phyloP scores from a whole-genome alignment of 163 green algal genomes.

The Picocystis sp. region DNA sequence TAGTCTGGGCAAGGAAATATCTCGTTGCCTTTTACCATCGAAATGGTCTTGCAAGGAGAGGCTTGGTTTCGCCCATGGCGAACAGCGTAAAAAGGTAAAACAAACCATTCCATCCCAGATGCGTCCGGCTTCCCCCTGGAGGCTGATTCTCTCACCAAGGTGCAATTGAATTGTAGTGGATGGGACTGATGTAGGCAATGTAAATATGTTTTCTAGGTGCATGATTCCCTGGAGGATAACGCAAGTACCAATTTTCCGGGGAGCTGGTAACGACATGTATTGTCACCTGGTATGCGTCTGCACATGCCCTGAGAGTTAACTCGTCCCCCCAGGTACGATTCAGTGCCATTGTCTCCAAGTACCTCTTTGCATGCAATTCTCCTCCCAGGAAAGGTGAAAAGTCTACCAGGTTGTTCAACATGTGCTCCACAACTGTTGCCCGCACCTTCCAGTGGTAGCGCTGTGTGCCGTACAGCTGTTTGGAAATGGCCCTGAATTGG shows the following conservation, averaged over 20 bases:
- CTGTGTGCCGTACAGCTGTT: slow-evolving; percentile 37
- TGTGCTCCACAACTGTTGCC: slow-evolving; percentile 22
- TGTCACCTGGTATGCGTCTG: slow-evolving; percentile 34
- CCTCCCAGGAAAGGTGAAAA: slow-evolving; percentile 45
- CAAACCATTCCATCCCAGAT: no score
- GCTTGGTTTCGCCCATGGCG: no score
- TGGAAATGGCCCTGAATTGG: slow-evolving; percentile 23
- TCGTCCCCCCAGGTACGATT: slow-evolving; percentile 50
- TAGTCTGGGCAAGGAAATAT: no score
- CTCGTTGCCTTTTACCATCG: no score
- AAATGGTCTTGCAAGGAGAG: no score
- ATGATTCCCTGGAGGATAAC: background rate
- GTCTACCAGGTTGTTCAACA: slow-evolving; percentile 17
- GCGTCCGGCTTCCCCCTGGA: slow-evolving; percentile 3
- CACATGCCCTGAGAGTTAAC: slow-evolving; percentile 40
- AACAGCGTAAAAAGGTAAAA: no score
- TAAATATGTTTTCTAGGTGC: slow-evolving; percentile 17
- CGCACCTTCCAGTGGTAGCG: slow-evolving; percentile 30
- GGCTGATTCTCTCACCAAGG: slow-evolving; percentile 6
- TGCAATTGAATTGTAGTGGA: slow-evolving; percentile 56
- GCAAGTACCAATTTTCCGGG: slow-evolving; percentile 29
- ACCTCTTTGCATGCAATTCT: slow-evolving; percentile 24
- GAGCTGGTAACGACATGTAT: slow-evolving; percentile 47
- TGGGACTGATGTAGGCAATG: slow-evolving; percentile 27
- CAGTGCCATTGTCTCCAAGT: slow-evolving; percentile 29